phyloP scores from a whole-genome alignment of 345 rosid species.

The Pseudoturritis turrita region DNA sequence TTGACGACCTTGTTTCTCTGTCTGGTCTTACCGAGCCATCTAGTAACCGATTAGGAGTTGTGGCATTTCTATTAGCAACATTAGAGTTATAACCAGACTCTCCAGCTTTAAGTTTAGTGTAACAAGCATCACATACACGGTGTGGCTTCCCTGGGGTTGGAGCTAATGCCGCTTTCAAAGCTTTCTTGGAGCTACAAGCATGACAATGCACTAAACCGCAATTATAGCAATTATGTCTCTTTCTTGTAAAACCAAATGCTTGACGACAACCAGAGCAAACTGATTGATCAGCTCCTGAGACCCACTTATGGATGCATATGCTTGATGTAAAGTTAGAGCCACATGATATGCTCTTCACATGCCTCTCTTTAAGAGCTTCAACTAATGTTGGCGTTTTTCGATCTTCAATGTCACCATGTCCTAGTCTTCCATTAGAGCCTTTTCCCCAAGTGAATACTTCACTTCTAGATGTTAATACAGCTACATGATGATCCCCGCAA shows the following conservation, averaged over 20 bases:
- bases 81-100: slow-evolving; percentile 45
- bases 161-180: slow-evolving; percentile 88
- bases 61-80: slow-evolving; percentile 34
- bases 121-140: slow-evolving; percentile 92
- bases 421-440: slow-evolving; percentile 86
- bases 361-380: slow-evolving; percentile 76
- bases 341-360: slow-evolving; percentile 87
- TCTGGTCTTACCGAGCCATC: slow-evolving; percentile 53
- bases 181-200: slow-evolving; percentile 94
- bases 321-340: slow-evolving; percentile 90
- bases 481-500: slow-evolving; percentile 87
- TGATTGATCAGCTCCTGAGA: slow-evolving; percentile 90
- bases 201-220: slow-evolving; percentile 96
- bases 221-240: slow-evolving; percentile 91
- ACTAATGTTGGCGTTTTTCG: slow-evolving; percentile 68
- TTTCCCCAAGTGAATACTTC: slow-evolving; percentile 96
- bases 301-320: slow-evolving; percentile 96
- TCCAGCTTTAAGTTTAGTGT: slow-evolving; percentile 71
- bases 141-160: slow-evolving; percentile 98
- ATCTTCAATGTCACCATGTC: slow-evolving; percentile 86
- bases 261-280: slow-evolving; percentile 90
- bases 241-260: slow-evolving; percentile 91
- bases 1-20: slow-evolving; percentile 48
- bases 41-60: slow-evolving; percentile 39
- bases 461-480: slow-evolving; percentile 81